phyloP scores from a whole-genome alignment of 2,329 filamentous ascomycete genomes.

The Venturia aucupariae region DNA sequence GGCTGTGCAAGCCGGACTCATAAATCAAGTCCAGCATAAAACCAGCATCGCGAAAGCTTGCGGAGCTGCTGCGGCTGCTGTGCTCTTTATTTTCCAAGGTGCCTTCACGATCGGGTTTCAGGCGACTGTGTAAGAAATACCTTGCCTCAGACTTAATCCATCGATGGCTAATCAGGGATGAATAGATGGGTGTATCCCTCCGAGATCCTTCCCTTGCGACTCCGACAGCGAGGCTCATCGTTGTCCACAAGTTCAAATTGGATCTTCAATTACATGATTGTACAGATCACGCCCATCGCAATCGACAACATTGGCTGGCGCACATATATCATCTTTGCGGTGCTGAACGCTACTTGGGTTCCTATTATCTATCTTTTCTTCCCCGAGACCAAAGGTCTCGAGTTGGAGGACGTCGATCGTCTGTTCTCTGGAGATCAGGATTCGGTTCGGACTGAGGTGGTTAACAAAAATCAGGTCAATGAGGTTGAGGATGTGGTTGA shows the following conservation, averaged over 20 bases:
- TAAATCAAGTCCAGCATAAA: slow-evolving; percentile 32
- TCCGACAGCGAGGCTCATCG: neutral
- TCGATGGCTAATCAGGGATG: neutral
- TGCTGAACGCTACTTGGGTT: slow-evolving; percentile 35
- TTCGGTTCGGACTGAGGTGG: neutral
- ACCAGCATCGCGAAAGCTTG: slow-evolving; percentile 25
- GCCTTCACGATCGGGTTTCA: slow-evolving; percentile 36
- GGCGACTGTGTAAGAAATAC: neutral
- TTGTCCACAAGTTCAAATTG: slow-evolving; percentile 21
- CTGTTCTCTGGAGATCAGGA: neutral
- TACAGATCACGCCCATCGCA: slow-evolving; percentile 11
- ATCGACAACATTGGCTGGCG: slow-evolving; percentile 8
- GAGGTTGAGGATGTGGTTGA: neutral
- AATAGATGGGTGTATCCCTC: slow-evolving; percentile 8
- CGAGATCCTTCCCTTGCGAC: neutral
- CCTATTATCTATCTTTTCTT: neutral
- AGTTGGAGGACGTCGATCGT: slow-evolving; percentile 46
- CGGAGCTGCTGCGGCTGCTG: slow-evolving; percentile 37
- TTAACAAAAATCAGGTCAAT: neutral
- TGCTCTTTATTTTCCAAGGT: slow-evolving; percentile 45
- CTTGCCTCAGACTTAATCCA: neutral
- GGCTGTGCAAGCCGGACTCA: slow-evolving; percentile 32
- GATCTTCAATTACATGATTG: slow-evolving; percentile 17
- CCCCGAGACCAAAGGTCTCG: slow-evolving; percentile 29
- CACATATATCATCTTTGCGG: slow-evolving; percentile 20